A percentile compares a stretch with the other conserved stretches of the same genome.
phyloP scores from a whole-genome alignment of 2,329 filamentous ascomycete genomes.

The Ceratocystis cacaofunesta region DNA sequence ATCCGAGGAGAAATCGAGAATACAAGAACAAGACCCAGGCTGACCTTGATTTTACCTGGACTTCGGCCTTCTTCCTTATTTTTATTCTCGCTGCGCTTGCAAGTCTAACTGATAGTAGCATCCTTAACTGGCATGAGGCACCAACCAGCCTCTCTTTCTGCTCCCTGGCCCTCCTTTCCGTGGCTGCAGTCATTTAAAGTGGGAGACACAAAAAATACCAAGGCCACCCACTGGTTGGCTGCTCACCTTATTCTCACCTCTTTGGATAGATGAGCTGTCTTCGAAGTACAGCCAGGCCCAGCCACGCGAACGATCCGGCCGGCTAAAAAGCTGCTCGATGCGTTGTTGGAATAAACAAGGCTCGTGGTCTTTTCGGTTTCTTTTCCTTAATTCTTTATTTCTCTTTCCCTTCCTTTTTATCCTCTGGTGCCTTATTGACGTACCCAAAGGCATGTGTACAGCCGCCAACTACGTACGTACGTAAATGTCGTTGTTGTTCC shows the following conservation, averaged over 20 bases:
- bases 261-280: neutral
- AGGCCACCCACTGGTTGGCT: too few species aligned
- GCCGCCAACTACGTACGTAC: neutral
- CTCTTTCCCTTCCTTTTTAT: neutral
- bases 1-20: neutral
- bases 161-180: neutral
- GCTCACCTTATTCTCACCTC: too few species aligned
- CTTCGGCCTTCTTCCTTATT: neutral
- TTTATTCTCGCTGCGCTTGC: neutral
- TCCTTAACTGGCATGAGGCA: neutral
- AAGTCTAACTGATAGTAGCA: neutral
- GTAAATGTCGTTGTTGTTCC: neutral
- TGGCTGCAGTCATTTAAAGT: neutral
- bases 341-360: too few species aligned
- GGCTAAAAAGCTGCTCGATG: too few species aligned
- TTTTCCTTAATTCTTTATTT: too few species aligned
- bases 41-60: neutral
- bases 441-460: neutral
- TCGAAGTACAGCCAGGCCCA: neutral
- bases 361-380: too few species aligned
- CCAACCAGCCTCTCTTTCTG: neutral
- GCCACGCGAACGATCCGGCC: neutral
- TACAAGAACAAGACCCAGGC: neutral
- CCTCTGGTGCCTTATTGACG: neutral
- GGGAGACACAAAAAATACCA: neutral